Base-by-base conservation (phyloP, 2,329 filamentous ascomycete genomes). In the Pseudocercospora cruenta region DNA sequence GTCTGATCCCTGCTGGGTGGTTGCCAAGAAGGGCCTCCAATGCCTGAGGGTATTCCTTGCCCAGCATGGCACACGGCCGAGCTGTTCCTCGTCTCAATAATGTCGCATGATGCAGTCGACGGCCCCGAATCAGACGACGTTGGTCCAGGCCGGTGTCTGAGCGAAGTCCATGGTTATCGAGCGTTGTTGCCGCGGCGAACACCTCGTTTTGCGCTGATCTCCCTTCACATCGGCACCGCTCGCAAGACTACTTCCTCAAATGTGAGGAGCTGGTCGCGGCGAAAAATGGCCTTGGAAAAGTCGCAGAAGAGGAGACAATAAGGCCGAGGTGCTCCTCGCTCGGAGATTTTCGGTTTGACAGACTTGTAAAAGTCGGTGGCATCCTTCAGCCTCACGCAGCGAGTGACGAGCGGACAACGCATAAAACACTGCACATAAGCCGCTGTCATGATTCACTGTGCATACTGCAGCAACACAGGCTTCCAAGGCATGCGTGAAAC, bases 311-410 rank as follows among this genome's bases (percentile, higher is more conserved):
- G 24, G 24, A 14, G 22, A 12, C 9, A 53, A 14, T 24, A 24
- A 19, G 49, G 49, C 49, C 22, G 49, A 53, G 49, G 49, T 53
- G 19, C 19, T 26, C 24, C 49, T 49, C 49, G 49, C 6, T 54
- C 49, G 49, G 49, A 54, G 22, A 54, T 24, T 14, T 24, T 54
- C 49, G 49, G 49, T 22, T 22, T 24, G 49, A 26, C 49, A 26
- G 14, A 22, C 12, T 14, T 21, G n/a, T 22, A n/a, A 24, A 24
- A 54, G 51, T 10, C 51, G 51, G 51, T 31, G 26, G 26, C 51
- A 55, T 55, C 51, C 51, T 55, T 16, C 51, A 33, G 51, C 51
- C 51, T 55, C 51, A 28, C 51, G 24, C 24, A 54, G 51, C 51
- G 51, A 54, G 24, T 24, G 10, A n/a, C 16, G 16, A 51, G 22